Conservation (phyloP, 2,329 filamentous ascomycete species). For the Apiospora kogelbergensis region DNA sequence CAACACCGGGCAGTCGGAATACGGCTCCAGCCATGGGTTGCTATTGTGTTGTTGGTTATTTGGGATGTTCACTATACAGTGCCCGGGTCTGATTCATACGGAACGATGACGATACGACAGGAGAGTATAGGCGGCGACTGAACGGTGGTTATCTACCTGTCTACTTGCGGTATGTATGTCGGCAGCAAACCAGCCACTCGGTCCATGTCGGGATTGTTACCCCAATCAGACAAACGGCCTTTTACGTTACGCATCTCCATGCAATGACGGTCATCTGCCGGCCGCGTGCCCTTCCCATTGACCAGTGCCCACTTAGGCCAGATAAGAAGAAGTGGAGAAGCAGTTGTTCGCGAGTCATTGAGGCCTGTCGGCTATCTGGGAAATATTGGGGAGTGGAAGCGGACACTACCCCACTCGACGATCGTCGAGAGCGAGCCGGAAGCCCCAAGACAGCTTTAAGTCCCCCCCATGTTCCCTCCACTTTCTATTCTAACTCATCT, state of each 20-base stretch:
- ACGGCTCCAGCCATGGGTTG: conserved; percentile 17
- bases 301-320: conserved; percentile 3
- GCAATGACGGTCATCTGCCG: conserved; percentile 6
- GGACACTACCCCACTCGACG: conserved; percentile 10
- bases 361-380: neutral
- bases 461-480: conserved; percentile 6
- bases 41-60: neutral
- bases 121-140: neutral
- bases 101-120: neutral
- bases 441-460: neutral
- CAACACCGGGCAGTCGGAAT: conserved; percentile 42
- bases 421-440: conserved; percentile 1
- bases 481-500: conserved; percentile 6
- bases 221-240: neutral
- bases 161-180: neutral
- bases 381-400: conserved; percentile 2
- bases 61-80: neutral
- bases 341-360: conserved; percentile 4
- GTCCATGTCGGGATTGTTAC: neutral
- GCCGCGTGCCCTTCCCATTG: neutral
- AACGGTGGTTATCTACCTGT: neutral
- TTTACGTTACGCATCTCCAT: neutral
- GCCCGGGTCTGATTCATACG: neutral
- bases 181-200: neutral
- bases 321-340: conserved; percentile 8